A percentile compares a stretch with the other conserved stretches of the same genome.
These are phyloP conservation scores for Malassezia cuniculi DNA, from an alignment of 1,284 basidiomycete species.

Conservation along the genomic window DNA sequence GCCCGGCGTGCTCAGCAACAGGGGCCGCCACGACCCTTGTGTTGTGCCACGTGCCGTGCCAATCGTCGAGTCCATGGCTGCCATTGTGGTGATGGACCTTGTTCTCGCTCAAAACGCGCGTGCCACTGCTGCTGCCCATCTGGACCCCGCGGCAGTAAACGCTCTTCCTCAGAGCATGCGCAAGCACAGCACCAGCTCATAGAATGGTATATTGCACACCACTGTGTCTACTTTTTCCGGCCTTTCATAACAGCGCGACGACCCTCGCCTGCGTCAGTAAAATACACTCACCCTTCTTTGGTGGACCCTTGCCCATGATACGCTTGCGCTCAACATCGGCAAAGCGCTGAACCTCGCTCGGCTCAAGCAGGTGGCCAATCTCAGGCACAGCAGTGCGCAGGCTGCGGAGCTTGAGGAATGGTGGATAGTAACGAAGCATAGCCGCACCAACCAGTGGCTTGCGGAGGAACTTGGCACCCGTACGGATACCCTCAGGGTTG, in stretches of 20 bases:
- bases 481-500: slow-evolving; percentile 28
- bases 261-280: slow-evolving; percentile 29
- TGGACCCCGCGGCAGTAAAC: slow-evolving; percentile 18
- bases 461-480: slow-evolving; percentile 32
- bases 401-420: slow-evolving; percentile 25
- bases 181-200: slow-evolving; percentile 16
- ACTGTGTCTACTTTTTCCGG: slow-evolving; percentile 26
- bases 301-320: slow-evolving; percentile 39
- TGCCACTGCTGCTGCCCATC: slow-evolving; percentile 12
- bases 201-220: too few relatives aligned
- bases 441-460: slow-evolving; percentile 30
- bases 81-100: slow-evolving; percentile 78
- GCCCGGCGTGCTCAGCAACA: slow-evolving; percentile 69
- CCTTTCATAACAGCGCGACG: slow-evolving; percentile 41
- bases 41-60: slow-evolving; percentile 90
- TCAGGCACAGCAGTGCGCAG: slow-evolving; percentile 15
- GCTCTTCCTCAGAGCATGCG: slow-evolving; percentile 36
- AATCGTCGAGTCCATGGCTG: slow-evolving; percentile 97
- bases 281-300: slow-evolving; percentile 42
- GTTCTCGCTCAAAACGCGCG: slow-evolving; percentile 34
- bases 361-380: slow-evolving; percentile 17
- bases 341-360: slow-evolving; percentile 24
- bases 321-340: slow-evolving; percentile 36
- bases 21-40: slow-evolving; percentile 92
- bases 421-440: slow-evolving; percentile 40